Evolutionary conservation across 208 protist species (phyloP), one percentile per base, ranked within the genome.

Genomic region (Trypanosoma melophagium): DNA sequence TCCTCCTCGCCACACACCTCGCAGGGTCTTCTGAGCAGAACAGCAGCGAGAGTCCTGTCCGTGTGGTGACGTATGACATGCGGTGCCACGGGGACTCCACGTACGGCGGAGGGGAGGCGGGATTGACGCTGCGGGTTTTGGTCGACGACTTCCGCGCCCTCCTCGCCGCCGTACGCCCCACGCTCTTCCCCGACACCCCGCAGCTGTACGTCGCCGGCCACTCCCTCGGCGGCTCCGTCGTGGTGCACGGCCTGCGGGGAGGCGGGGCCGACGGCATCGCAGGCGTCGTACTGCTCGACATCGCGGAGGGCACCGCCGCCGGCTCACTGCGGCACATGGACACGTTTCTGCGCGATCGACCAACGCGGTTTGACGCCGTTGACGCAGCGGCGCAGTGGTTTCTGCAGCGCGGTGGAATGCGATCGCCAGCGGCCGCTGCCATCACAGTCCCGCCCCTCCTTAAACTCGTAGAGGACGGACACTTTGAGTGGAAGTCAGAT

Each of bases 251-350:
- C 9, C 74, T 93, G 77, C 10, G 61, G 64, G 28, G 76, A 77
- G 55, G 66, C 66, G 0, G 42, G 72, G 31, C 63, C 79, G 19
- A 31, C 60, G 16, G 55, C 70, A 47, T 94, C 24, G 77, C 61
- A 2, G 91, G 90, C 17, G 76, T 94, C 8, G 57, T 96, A 24
- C 67, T 98, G 53, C 61, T 98, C 0, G 95, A 98, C 61, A 81
- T 95, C 19, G 93, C 97, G 7, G 93, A 98, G 68, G 93, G 90
- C 56, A 97, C 88, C 5, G 92, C 95, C 16, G 76, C 91, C 54
- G 28, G 87, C 22, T 93, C 83, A 22, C 69, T 98, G 19, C 17
- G 66, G 35, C 70, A 95, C 76, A 97, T 97, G 88, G 51, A 79
- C 42, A 72, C 78, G 19, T 94, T 95, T 54, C 78, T 97, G 12